These are phyloP conservation scores for Soucietia sequanensis DNA, from an alignment of 805 yeast genomes.

Conservation along the genomic window DNA sequence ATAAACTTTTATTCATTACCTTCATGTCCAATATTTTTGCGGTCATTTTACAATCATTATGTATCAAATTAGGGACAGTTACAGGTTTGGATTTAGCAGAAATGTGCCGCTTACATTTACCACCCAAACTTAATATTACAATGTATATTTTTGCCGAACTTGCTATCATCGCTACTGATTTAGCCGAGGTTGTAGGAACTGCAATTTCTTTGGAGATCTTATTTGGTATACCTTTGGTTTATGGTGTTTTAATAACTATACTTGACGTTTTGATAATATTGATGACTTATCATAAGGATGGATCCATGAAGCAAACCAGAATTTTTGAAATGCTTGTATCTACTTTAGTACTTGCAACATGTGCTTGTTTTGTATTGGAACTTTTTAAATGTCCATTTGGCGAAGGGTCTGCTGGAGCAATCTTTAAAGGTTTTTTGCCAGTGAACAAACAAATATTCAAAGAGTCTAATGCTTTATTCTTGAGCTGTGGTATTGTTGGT, in stretches of 20 bases:
- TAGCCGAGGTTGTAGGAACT: constrained; percentile 93
- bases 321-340: constrained; percentile 77
- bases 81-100: constrained; percentile 89
- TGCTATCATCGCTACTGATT: constrained; percentile 88
- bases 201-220: constrained; percentile 82
- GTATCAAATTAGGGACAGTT: constrained; percentile 83
- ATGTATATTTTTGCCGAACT: constrained; percentile 75
- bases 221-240: constrained; percentile 66
- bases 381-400: constrained; percentile 53
- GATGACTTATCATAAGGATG: constrained; percentile 73
- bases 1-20: constrained; percentile 68
- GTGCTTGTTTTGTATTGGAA: constrained; percentile 71
- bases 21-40: constrained; percentile 82
- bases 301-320: constrained; percentile 71
- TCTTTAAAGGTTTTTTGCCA: constrained; percentile 72
- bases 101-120: constrained; percentile 72
- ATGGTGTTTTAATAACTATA: constrained; percentile 78
- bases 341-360: constrained; percentile 67
- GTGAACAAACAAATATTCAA: constrained; percentile 24
- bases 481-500: constrained; percentile 46
- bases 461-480: constrained; percentile 38
- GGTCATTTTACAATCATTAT: constrained; percentile 74
- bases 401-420: constrained; percentile 50
- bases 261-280: constrained; percentile 77
- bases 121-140: constrained; percentile 59